Base-by-base conservation (phyloP, 176 grass and related monocot genomes). In the Puya raimondii region DNA sequence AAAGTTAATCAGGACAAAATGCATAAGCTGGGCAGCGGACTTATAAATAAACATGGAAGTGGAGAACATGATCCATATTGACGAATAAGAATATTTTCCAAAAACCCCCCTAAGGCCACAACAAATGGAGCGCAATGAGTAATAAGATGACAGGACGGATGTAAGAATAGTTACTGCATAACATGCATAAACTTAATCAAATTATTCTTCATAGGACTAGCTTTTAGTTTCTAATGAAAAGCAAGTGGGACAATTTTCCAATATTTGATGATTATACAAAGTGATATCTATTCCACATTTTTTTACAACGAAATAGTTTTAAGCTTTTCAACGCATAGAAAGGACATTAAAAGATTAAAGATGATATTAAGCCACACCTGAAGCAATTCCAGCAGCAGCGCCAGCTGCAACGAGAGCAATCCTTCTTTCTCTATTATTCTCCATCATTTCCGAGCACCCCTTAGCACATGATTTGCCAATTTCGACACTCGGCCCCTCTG, bases 371-470 rank as follows among this genome's bases (percentile, higher is more conserved):
- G 63, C 23, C 68, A 69, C 85, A 92, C 93, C 93, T 90, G 93
- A 96, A 89, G 94, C 94, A 65, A 97, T 97, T 83, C 94, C 94
- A 85, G 94, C 94, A 83, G 94, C 94, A 33, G 94, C 91, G 69
- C 94, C 89, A 17, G 94, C 89, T 49, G 94, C 94, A 79, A 97
- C 73, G 73, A 97, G 86, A 81, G 94, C 94, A 70, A 92, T 97
- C 54, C 82, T 90, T 49, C 94, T 76, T 69, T 97, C 94, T 58
- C 94, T 87, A 61, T 97, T 92, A 76, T 97, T 92, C 52, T 97
- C 94, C 94, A 97, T 97, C 94, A 97, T 92, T 84, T 97, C 89
- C 64, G 94, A 91, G 71, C 94, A 97, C n/a, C 94, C 94, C 81
- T 88, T 82, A 53, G 94, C 94, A 12, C 94, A 97, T 0, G 89